Evolutionary conservation across 1,284 basidiomycete genomes (phyloP).

Genomic region (Coriolopsis trogii): DNA sequence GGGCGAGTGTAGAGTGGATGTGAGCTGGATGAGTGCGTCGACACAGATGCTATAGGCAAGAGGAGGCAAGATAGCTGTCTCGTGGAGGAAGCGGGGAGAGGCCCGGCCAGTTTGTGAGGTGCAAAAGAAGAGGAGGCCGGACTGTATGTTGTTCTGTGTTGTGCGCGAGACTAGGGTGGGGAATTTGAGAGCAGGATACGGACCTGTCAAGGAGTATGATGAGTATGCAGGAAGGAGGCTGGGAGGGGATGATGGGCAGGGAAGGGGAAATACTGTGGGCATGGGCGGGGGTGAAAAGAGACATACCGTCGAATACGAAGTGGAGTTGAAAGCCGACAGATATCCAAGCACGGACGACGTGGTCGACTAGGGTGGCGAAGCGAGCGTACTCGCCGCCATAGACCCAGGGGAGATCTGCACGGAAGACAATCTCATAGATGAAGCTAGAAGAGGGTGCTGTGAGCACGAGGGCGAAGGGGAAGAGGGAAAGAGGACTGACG

Average conservation of each 20-base stretch:
- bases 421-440: conserved; percentile 72
- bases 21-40: conserved; percentile 53
- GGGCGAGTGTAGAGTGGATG: conserved; percentile 36
- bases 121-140: conserved; percentile 80
- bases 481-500: conserved; percentile 58
- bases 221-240: neutral
- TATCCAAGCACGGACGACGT: conserved; percentile 71
- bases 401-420: conserved; percentile 76
- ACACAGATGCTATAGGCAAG: conserved; percentile 66
- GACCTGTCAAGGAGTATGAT: conserved; percentile 50
- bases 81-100: conserved; percentile 69
- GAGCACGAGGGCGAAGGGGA: neutral
- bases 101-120: conserved; percentile 76
- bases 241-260: too few relatives aligned
- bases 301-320: conserved; percentile 90
- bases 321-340: conserved; percentile 72
- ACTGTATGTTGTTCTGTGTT: conserved; percentile 59
- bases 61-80: conserved; percentile 79
- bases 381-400: conserved; percentile 83
- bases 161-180: conserved; percentile 66
- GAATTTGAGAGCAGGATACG: conserved; percentile 76
- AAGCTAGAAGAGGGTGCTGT: conserved; percentile 53
- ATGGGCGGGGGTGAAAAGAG: neutral
- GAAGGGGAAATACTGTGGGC: too few relatives aligned
- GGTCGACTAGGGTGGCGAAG: conserved; percentile 55